Evolutionary conservation across 2,329 filamentous ascomycete genomes (phyloP).

Genomic region (Calonectria honghensis): DNA sequence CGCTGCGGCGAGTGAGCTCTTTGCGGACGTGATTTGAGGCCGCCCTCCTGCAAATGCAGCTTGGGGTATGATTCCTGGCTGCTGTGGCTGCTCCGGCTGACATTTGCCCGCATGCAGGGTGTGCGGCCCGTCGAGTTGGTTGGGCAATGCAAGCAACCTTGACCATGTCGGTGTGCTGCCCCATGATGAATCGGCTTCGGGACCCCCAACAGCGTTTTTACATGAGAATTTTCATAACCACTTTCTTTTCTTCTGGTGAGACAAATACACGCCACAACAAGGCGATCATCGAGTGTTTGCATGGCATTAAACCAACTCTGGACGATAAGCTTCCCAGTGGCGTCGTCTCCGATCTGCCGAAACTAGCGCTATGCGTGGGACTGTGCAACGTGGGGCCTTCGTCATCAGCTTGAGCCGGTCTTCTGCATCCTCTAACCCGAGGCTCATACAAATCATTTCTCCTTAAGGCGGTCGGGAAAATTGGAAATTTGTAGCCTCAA

Average conservation of each 20-base stretch:
- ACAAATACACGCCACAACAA: constrained; percentile 19
- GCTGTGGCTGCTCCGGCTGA: constrained; percentile 23
- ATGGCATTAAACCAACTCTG: constrained; percentile 28
- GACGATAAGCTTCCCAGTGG: constrained; percentile 38
- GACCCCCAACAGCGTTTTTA: constrained; percentile 20
- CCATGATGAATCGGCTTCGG: constrained; percentile 39
- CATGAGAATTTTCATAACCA: constrained; percentile 8
- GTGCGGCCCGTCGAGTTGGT: constrained; percentile 20
- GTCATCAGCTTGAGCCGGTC: constrained; percentile 33
- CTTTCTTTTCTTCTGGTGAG: constrained; percentile 18
- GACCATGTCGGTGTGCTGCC: constrained; percentile 35
- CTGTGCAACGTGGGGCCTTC: constrained; percentile 39
- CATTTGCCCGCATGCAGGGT: constrained; percentile 19
- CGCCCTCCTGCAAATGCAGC: constrained; percentile 18
- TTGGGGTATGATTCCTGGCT: constrained; percentile 22
- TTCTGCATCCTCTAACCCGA: constrained; percentile 39
- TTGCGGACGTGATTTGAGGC: constrained; percentile 14
- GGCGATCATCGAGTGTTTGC: constrained; percentile 30
- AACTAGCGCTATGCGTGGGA: constrained; percentile 36
- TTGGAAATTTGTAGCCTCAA: constrained; percentile 15
- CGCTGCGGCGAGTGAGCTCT: constrained; percentile 19
- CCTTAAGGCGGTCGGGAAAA: constrained; percentile 30
- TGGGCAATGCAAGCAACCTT: constrained; percentile 33
- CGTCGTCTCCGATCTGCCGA: constrained; percentile 39
- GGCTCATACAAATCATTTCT: constrained; percentile 29